Percentiles rank a stretch among this genome's conserved stretches.
Evolutionary conservation across 176 grass and related monocot species (phyloP).

Genomic region (Ananas comosus): DNA sequence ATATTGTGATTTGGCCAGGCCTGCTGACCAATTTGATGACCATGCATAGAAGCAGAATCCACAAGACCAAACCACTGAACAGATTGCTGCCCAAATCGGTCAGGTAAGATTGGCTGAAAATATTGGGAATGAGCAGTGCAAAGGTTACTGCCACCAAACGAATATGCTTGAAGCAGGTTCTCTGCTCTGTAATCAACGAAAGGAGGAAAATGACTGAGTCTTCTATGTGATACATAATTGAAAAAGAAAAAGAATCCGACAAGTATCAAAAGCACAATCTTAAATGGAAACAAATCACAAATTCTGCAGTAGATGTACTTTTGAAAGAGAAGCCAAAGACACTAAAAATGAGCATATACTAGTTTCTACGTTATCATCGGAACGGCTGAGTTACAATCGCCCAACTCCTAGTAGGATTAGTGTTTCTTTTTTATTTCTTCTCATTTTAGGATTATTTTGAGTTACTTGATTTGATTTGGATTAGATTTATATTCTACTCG

Average conservation of each 20-base stretch:
- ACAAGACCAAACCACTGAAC: conserved; percentile 10
- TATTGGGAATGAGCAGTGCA: conserved; percentile 7
- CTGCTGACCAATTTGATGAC: conserved; percentile 6
- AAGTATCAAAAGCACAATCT: not conserved
- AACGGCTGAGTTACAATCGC: too few species aligned
- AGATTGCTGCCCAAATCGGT: conserved; percentile 9
- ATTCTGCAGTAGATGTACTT: too few species aligned
- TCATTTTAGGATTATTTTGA: too few species aligned
- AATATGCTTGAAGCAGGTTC: conserved; percentile 30
- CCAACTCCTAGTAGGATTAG: too few species aligned
- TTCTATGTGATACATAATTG: conserved; percentile 1
- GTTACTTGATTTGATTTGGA: too few species aligned
- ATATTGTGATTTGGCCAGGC: conserved; percentile 8
- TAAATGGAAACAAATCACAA: not conserved
- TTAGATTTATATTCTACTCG: too few species aligned
- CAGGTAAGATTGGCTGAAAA: conserved; percentile 10
- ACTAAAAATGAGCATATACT: too few species aligned
- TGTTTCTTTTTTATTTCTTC: too few species aligned
- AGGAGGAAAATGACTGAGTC: conserved; percentile 6
- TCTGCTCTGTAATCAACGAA: conserved; percentile 35
- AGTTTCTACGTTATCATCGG: too few species aligned
- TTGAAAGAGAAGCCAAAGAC: too few species aligned
- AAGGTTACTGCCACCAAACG: conserved; percentile 32
- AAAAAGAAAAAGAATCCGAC: not conserved
- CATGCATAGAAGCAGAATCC: conserved; percentile 4